These are phyloP conservation scores for Fusarium sororula DNA, from an alignment of 2,329 filamentous ascomycete genomes.

Conservation along the genomic window DNA sequence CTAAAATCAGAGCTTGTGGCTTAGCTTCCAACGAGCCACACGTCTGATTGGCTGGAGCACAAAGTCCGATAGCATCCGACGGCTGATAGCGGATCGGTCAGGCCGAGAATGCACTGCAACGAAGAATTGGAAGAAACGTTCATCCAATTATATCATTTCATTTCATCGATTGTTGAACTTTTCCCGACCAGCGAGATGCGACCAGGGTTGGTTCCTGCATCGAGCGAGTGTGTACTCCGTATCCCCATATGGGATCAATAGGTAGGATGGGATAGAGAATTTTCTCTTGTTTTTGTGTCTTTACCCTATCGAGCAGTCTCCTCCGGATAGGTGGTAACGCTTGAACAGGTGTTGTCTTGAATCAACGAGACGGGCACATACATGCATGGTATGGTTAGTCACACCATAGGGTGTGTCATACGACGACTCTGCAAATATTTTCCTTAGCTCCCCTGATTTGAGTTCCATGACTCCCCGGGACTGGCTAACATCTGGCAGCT, in stretches of 20 bases:
- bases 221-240: conserved; percentile 4
- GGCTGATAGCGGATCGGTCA: conserved; percentile 36
- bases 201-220: conserved; percentile 30
- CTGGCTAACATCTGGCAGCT: conserved; percentile 1
- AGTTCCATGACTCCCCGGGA: conserved; percentile 1
- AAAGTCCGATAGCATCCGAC: conserved; percentile 27
- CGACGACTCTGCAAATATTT: conserved; percentile 19
- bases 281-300: conserved; percentile 5
- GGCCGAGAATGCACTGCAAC: conserved; percentile 31
- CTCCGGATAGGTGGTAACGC: conserved; percentile 2
- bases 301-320: conserved; percentile 19
- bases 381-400: conserved; percentile 31
- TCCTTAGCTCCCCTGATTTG: conserved; percentile 2
- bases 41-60: conserved; percentile 25
- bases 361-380: conserved; percentile 3
- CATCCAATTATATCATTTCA: conserved; percentile 21
- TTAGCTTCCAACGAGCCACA: conserved; percentile 25
- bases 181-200: conserved; percentile 4
- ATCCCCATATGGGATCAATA: neutral
- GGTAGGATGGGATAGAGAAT: conserved; percentile 5
- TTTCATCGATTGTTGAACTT: conserved; percentile 1
- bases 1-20: conserved; percentile 23
- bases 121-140: conserved; percentile 4
- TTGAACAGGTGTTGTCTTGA: conserved; percentile 14
- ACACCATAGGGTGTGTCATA: conserved; percentile 39